phyloP scores from a whole-genome alignment of 352 stramenopile genomes.

The Phytophthora boehmeriae region DNA sequence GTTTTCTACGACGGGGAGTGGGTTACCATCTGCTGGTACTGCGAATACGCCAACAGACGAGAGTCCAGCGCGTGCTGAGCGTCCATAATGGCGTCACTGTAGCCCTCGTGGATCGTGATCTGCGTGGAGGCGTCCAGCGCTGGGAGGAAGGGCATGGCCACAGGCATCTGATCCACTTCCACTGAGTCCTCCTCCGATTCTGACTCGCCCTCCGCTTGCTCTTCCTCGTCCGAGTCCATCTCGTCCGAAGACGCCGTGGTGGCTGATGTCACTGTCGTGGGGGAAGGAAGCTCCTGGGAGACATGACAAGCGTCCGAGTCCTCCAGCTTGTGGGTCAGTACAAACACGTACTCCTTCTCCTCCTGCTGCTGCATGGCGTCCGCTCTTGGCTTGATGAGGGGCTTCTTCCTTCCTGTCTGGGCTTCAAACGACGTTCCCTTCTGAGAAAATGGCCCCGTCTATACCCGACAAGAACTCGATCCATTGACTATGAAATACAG shows the following conservation, averaged over 20 bases:
- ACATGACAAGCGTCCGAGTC: constrained; percentile 34
- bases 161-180: constrained; percentile 54
- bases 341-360: constrained; percentile 82
- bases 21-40: constrained; percentile 81
- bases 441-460: no score
- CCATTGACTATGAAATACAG: no score
- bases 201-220: no score
- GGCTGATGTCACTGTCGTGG: constrained; percentile 18
- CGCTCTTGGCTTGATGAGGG: not conserved
- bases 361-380: constrained; percentile 22
- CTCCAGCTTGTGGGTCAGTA: constrained; percentile 46
- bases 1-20: not conserved
- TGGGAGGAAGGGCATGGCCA: constrained; percentile 69
- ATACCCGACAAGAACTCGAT: no score
- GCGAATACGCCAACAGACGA: constrained; percentile 80
- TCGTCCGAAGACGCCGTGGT: constrained; percentile 36
- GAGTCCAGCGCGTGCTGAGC: constrained; percentile 79
- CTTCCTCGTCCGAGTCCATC: constrained; percentile 16
- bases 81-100: constrained; percentile 75
- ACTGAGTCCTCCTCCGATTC: constrained; percentile 41
- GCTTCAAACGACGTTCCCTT: no score
- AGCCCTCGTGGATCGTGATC: constrained; percentile 86
- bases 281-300: constrained; percentile 35
- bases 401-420: no score
- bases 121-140: constrained; percentile 84